A percentile compares a stretch with the other conserved stretches of the same genome.
phyloP scores from a whole-genome alignment of 371 early-diverging fungal genomes.

The Mucor irregularis region DNA sequence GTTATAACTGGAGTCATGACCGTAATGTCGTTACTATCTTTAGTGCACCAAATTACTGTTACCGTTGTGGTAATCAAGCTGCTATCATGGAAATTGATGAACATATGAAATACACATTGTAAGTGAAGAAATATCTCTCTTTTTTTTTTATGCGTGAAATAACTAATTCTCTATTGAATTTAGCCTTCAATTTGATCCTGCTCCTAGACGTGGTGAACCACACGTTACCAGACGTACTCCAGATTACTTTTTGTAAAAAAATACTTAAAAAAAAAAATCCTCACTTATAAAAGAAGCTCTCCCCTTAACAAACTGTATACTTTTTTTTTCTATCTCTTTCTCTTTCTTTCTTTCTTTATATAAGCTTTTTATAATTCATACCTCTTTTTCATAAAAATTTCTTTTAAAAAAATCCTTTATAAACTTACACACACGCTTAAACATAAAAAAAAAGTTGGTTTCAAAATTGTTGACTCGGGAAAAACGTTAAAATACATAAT shows the following conservation, averaged over 20 bases:
- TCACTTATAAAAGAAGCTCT: not conserved
- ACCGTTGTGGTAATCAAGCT: constrained; percentile 99
- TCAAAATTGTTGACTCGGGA: too few relatives aligned
- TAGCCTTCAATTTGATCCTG: constrained; percentile 98
- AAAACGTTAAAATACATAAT: too few relatives aligned
- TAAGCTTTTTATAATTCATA: not conserved
- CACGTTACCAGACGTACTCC: constrained; percentile 98
- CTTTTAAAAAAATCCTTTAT: not conserved
- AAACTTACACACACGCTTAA: not conserved
- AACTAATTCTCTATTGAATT: not conserved
- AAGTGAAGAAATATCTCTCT: constrained; percentile 35
- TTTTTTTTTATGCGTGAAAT: not conserved
- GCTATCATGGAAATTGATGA: constrained; percentile 97
- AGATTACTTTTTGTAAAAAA: constrained; percentile 93
- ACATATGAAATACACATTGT: constrained; percentile 90
- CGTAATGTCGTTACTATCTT: constrained; percentile 99
- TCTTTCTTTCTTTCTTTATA: not conserved
- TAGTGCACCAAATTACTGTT: constrained; percentile 99
- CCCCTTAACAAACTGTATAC: not conserved
- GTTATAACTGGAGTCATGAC: constrained; percentile 98
- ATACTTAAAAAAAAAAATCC: constrained; percentile 1
- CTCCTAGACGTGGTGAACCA: constrained; percentile 98
- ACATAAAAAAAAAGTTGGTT: not conserved
- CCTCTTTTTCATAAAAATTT: not conserved
- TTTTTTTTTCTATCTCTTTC: not conserved